Evolutionary conservation across 2,329 filamentous ascomycete genomes (phyloP).

Genomic region (Cadophora malorum): DNA sequence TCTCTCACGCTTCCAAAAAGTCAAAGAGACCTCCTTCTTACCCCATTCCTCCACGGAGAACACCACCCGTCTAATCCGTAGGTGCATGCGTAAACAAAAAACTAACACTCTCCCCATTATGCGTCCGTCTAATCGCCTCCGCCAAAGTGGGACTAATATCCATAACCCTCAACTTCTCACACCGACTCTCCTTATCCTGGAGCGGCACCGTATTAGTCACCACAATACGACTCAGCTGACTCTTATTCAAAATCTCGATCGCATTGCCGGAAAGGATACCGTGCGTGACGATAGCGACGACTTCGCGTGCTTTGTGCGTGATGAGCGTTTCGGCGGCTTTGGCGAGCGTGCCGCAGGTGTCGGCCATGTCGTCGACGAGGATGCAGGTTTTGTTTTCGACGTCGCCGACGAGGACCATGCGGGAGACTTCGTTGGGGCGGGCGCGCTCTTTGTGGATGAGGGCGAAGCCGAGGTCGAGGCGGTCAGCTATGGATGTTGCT

Average conservation of each 20-base stretch:
- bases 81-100: slow-evolving; percentile 74
- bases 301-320: slow-evolving; percentile 83
- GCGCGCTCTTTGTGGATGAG: slow-evolving; percentile 97
- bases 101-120: slow-evolving; percentile 71
- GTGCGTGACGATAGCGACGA: slow-evolving; percentile 94
- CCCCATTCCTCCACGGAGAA: no score
- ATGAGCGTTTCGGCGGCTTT: slow-evolving; percentile 92
- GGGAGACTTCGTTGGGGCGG: slow-evolving; percentile 86
- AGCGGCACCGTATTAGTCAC: slow-evolving; percentile 90
- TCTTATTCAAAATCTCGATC: slow-evolving; percentile 75
- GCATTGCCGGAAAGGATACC: slow-evolving; percentile 89
- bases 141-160: slow-evolving; percentile 86
- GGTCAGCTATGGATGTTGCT: slow-evolving; percentile 91
- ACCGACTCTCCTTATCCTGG: slow-evolving; percentile 78
- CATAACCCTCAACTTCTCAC: slow-evolving; percentile 85
- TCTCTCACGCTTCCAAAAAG: no score
- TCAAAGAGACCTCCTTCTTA: neutral
- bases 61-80: slow-evolving; percentile 46
- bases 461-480: slow-evolving; percentile 87
- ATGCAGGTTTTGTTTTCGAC: slow-evolving; percentile 88
- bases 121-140: slow-evolving; percentile 73
- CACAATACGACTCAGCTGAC: slow-evolving; percentile 77
- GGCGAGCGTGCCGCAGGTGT: slow-evolving; percentile 86
- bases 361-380: slow-evolving; percentile 97
- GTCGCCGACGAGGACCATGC: slow-evolving; percentile 96